Percentiles rank a stretch among this genome's conserved stretches.
Conservation (phyloP, 2,329 filamentous ascomycete species). For the Alternaria longipes region DNA sequence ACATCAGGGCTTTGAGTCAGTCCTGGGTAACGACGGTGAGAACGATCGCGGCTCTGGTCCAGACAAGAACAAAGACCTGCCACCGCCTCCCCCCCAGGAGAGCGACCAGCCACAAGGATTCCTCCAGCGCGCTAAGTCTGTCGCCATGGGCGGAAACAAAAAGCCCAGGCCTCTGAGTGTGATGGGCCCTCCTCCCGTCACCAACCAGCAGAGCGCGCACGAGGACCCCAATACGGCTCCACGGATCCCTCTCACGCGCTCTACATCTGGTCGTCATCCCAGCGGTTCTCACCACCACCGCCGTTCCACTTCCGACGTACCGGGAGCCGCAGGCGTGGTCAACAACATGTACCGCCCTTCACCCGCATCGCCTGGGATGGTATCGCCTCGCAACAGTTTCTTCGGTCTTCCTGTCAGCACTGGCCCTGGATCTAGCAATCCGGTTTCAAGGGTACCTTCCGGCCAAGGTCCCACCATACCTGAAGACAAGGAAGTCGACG, state of each 20-base stretch:
- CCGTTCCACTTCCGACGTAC: conserved; percentile 57
- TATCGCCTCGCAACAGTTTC: conserved; percentile 51
- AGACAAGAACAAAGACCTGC: conserved; percentile 84
- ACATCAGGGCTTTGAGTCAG: conserved; percentile 93
- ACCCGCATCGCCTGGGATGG: conserved; percentile 54
- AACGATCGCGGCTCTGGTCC: conserved; percentile 36
- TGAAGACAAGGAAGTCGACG: conserved; percentile 46
- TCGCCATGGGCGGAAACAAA: conserved; percentile 56
- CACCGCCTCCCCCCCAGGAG: conserved; percentile 72
- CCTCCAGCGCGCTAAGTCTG: conserved; percentile 68
- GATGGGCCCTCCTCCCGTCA: conserved; percentile 42
- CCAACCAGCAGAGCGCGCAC: conserved; percentile 40
- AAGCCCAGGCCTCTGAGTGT: conserved; percentile 58
- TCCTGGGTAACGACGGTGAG: conserved; percentile 78
- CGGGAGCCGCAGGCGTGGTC: conserved; percentile 76
- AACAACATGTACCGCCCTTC: conserved; percentile 86
- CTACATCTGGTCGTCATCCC: conserved; percentile 60
- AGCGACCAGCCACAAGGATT: conserved; percentile 57
- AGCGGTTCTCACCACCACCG: conserved; percentile 53
- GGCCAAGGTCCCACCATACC: conserved; percentile 42
- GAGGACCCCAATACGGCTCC: conserved; percentile 78
- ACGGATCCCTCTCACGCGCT: conserved; percentile 73
- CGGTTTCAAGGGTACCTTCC: conserved; percentile 53
- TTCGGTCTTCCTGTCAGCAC: conserved; percentile 51
- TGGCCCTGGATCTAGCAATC: conserved; percentile 51